Conservation (phyloP, 768 basidiomycete species). For the Boletus tomentosulus region DNA sequence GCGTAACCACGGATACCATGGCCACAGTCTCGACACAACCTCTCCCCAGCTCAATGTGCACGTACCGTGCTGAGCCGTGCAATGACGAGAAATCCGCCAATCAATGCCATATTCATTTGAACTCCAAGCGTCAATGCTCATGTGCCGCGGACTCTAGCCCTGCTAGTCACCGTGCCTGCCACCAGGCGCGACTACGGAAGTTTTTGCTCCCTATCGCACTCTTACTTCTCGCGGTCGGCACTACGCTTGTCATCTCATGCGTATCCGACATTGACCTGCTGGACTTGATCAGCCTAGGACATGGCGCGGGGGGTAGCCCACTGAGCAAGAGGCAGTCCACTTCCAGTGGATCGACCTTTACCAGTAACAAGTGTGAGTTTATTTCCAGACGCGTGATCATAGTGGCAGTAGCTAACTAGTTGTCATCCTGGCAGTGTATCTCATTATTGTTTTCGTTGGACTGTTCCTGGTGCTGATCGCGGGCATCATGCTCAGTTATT, state of each 20-base stretch:
- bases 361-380: constrained; percentile 40
- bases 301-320: constrained; percentile 28
- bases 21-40: constrained; percentile 28
- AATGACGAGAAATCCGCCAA: constrained; percentile 15
- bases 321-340: constrained; percentile 26
- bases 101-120: constrained; percentile 24
- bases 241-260: constrained; percentile 32
- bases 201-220: constrained; percentile 35
- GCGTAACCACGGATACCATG: constrained; percentile 21
- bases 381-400: neutral
- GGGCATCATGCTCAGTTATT: constrained; percentile 55
- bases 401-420: neutral
- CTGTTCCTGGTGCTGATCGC: constrained; percentile 51
- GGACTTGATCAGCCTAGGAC: constrained; percentile 21
- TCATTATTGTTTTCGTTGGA: constrained; percentile 64
- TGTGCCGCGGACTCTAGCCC: constrained; percentile 19
- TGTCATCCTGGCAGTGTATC: constrained; percentile 42
- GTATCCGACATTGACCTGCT: constrained; percentile 22
- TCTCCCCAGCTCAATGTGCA: constrained; percentile 20
- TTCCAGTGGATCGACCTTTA: constrained; percentile 30
- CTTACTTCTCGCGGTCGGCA: constrained; percentile 29
- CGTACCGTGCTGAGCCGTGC: constrained; percentile 4
- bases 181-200: constrained; percentile 29
- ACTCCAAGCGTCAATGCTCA: constrained; percentile 15
- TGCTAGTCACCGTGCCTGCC: constrained; percentile 29